Conservation (phyloP, 495 filamentous ascomycete species). For the Pyronema domesticum region DNA sequence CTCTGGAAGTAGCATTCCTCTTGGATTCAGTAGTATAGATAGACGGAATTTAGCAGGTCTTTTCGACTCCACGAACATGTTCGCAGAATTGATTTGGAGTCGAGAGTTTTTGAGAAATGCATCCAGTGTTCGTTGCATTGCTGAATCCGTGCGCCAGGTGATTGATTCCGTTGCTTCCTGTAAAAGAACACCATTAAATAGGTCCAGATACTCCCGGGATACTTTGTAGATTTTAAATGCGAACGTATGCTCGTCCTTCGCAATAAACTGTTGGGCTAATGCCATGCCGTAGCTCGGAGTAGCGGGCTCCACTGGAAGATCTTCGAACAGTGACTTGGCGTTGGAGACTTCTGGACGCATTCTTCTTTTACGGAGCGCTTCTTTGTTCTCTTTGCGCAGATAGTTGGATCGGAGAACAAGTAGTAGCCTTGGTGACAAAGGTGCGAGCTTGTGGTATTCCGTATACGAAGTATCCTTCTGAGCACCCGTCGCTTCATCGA, state of each 20-base stretch:
- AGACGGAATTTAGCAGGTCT: background rate
- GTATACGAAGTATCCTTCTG: slow-evolving; percentile 13
- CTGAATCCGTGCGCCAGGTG: slow-evolving; percentile 4
- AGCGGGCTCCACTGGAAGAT: slow-evolving; percentile 3
- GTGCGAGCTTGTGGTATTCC: slow-evolving; percentile 31
- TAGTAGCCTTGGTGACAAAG: slow-evolving; percentile 34
- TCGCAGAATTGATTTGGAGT: background rate
- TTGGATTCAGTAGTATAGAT: background rate
- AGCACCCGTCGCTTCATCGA: slow-evolving; percentile 7
- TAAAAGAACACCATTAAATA: slow-evolving; percentile 5
- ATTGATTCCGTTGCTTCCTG: slow-evolving; percentile 2
- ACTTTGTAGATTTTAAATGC: slow-evolving; percentile 5
- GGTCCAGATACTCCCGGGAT: background rate
- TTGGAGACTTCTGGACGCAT: slow-evolving; percentile 4
- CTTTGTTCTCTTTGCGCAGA: slow-evolving; percentile 12
- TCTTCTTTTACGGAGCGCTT: slow-evolving; percentile 1
- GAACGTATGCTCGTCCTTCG: slow-evolving; percentile 5
- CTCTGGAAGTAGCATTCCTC: too few species aligned
- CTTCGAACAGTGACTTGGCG: slow-evolving; percentile 6
- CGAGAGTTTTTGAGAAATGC: background rate
- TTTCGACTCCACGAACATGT: background rate
- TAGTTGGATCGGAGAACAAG: slow-evolving; percentile 29
- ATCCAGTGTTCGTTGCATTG: background rate
- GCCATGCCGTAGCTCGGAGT: background rate
- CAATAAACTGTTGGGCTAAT: background rate